Percentiles rank a stretch among this genome's conserved stretches.
These are phyloP conservation scores for Diaporthe longicolla DNA, from an alignment of 2,329 filamentous ascomycete genomes.

Conservation along the genomic window DNA sequence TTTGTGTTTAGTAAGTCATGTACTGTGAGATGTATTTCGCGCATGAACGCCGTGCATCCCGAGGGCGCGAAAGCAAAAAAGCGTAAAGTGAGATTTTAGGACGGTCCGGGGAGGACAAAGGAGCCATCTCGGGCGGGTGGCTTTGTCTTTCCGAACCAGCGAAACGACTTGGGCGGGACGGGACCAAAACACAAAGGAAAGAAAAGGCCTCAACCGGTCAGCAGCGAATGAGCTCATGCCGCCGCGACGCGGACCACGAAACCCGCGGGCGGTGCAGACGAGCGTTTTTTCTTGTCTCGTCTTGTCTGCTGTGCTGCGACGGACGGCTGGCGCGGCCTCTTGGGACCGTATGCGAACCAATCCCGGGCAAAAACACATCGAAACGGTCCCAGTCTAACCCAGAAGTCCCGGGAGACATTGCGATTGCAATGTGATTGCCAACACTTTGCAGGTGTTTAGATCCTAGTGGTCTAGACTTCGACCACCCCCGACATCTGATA, in stretches of 20 bases:
- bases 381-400: not conserved
- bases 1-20: too few species aligned
- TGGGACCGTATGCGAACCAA: not conserved
- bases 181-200: not conserved
- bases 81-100: slow-evolving; percentile 26
- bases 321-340: slow-evolving; percentile 3
- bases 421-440: not conserved
- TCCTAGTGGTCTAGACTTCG: too few species aligned
- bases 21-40: not conserved
- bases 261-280: slow-evolving; percentile 12
- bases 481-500: slow-evolving; percentile 6
- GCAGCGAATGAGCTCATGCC: slow-evolving; percentile 10
- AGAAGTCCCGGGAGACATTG: not conserved
- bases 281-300: slow-evolving; percentile 2
- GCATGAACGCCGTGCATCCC: slow-evolving; percentile 16
- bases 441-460: not conserved
- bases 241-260: slow-evolving; percentile 15
- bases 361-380: not conserved
- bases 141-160: not conserved
- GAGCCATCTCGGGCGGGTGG: not conserved
- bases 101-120: not conserved
- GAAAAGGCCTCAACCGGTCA: slow-evolving; percentile 6
- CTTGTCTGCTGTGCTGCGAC: not conserved
- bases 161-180: not conserved
- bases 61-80: not conserved